Base-by-base conservation (phyloP, 2,329 filamentous ascomycete species). In the Aspergillus sp. region DNA sequence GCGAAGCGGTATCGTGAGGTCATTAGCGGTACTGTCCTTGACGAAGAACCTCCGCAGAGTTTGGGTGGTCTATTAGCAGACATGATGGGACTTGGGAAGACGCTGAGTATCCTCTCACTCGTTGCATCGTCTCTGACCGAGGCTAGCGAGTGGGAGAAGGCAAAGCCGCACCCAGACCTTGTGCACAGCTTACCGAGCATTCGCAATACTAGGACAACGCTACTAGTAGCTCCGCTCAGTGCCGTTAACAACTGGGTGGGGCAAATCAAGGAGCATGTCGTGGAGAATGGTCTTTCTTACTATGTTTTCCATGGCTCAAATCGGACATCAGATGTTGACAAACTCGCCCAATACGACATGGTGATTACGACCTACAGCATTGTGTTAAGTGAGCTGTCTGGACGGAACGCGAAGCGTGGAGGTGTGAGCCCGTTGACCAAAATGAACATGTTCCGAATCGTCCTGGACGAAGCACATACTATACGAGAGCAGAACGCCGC, bases 191-290 rank as follows among this genome's bases (percentile, higher is more conserved):
- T 57, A 6, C 65, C 64, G 9, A 63, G 62, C 5, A 65, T 68
- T 42, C 74, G 73, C 38, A 94, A 96, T 58, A 81, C 80, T 4
- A 85, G 82, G 59, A 82, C 86, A 0, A 97, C 93, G 0, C 73
- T 98, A 30, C 76, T 98, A 12, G 81, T 98, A 10, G 94, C 86
- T 47, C 93, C 93, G 1, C 76, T 96, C 2, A 95, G 88, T 59
- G 93, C 91, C 0, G 82, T 97, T 48, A 84, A 85, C 28, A 98
- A 97, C 60, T 98, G 93, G 93, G 85, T 91, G 57, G 82, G 89
- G 55, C 93, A 98, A 66, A 87, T 97, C 51, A 85, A 85, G 57
- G 78, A 86, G 48, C 93, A 98, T 65, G 73, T 94, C 41, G 75
- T 78, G 43, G 74, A 79, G 0, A 77, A 74, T 0, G 70, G 77